Conservation (phyloP, 2,329 filamentous ascomycete species). For the Pseudogymnoascus verrucosus region DNA sequence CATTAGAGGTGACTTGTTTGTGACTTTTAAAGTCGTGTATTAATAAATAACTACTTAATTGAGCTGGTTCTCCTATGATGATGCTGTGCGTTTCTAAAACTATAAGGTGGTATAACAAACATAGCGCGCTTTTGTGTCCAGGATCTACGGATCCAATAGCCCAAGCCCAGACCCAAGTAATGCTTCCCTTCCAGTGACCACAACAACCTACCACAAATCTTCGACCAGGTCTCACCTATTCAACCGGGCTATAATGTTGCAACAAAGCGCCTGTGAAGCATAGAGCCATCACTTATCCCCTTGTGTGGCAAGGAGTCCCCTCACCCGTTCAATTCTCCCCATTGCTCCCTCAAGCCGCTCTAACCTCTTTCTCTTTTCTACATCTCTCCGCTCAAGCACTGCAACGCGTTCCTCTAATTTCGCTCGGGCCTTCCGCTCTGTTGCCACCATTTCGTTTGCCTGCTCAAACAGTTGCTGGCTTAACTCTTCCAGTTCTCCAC, state of each 20-base stretch:
- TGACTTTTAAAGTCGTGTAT: not conserved
- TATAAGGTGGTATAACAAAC: not conserved
- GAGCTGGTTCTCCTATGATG: not conserved
- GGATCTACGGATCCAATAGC: not conserved
- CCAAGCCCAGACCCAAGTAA: not conserved
- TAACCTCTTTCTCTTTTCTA: conserved; percentile 59
- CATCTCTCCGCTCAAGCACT: conserved; percentile 60
- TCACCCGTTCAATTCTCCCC: conserved; percentile 61
- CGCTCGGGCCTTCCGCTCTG: conserved; percentile 62
- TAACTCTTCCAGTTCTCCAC: conserved; percentile 70
- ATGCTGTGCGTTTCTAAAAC: not conserved
- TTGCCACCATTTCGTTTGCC: conserved; percentile 81
- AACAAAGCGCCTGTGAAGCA: not conserved
- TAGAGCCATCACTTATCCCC: not conserved
- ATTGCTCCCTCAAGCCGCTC: conserved; percentile 66
- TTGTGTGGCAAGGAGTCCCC: conserved; percentile 41
- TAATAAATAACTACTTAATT: conserved; percentile 1
- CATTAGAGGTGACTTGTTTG: not conserved
- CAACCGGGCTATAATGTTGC: not conserved
- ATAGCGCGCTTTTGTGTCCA: not conserved
- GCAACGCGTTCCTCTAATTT: conserved; percentile 63
- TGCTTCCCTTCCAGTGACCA: not conserved
- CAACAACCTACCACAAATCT: not conserved
- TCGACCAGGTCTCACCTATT: not conserved
- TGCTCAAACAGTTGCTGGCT: conserved; percentile 69